Evolutionary conservation across 148 eudicot genomes (phyloP).

Genomic region (Spergularia bocconei): DNA sequence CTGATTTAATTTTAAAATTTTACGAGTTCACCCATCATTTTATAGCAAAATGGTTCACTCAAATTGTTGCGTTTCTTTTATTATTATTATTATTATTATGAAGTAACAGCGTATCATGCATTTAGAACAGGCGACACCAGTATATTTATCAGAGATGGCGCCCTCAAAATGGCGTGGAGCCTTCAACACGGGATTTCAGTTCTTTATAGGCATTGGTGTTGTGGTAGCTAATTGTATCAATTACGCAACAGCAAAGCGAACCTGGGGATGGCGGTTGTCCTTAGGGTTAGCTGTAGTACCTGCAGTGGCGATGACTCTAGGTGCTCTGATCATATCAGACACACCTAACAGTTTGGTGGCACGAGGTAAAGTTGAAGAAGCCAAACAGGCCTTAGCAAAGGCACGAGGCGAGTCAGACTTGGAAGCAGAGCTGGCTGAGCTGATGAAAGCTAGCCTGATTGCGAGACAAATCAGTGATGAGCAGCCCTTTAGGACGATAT

Average conservation of each 20-base stretch:
- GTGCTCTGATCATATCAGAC: constrained; percentile 40
- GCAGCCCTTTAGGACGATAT: constrained; percentile 33
- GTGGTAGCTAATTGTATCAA: constrained; percentile 40
- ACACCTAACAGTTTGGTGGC: constrained; percentile 44
- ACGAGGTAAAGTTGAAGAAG: constrained; percentile 35
- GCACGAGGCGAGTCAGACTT: constrained; percentile 33
- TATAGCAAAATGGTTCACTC: too few relatives aligned
- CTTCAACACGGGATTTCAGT: constrained; percentile 44
- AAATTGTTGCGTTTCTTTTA: too few relatives aligned
- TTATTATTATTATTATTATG: too few relatives aligned
- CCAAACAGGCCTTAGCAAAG: constrained; percentile 30
- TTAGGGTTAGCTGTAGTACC: constrained; percentile 42
- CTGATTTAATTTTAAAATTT: too few relatives aligned
- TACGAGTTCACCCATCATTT: too few relatives aligned
- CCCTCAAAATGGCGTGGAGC: constrained; percentile 54
- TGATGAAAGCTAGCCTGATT: constrained; percentile 28
- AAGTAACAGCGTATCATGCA: background rate
- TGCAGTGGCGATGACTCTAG: constrained; percentile 39
- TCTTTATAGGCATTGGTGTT: constrained; percentile 41
- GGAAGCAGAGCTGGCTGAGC: constrained; percentile 36
- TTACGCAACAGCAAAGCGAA: constrained; percentile 18
- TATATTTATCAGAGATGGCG: constrained; percentile 46
- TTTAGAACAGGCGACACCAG: constrained; percentile 36
- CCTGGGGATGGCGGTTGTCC: constrained; percentile 45
- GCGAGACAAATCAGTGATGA: constrained; percentile 18